Base-by-base conservation (phyloP, 169 alveolate genomes). In the Plasmodium relictum region DNA sequence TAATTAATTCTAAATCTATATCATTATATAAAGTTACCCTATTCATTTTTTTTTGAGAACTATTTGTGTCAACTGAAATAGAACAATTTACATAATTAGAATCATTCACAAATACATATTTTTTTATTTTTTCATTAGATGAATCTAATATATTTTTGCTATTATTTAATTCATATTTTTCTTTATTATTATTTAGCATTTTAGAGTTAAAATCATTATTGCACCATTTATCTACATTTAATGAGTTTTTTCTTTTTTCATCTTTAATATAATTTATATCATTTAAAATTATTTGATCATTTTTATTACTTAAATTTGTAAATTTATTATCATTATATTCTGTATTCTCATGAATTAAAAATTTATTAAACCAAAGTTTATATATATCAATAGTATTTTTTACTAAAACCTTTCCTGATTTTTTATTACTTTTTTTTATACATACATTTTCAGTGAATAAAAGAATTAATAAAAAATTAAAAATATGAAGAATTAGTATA, bases 401-500 rank as follows among this genome's bases (percentile, higher is more conserved):
- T 0, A 39, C 78, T 18, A 69, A 12, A 3, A 24, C 44, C 26
- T 9, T 65, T 26, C 42, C 14, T 14, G 14, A 22, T 12, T 20
- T 72, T 4, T 9, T 16, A 9, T 26, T 31, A 16, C 62, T 61
- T 44, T 50, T 50, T 6, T 22, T 26, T 24, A 83, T 83, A 39
- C 91, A 31, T 42, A 83, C 20, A 68, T 71, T 72, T 68, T 83
- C 91, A 26, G 91, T 83, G 50, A 83, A 83, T 6, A 83, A 44
- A 7, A 61, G 16, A n/a, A 83, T 69, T 37, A 83, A 48, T 37
- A 83, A 68, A 18, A 83, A 83, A 71, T 65, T 83, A 52, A 66
- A 83, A 70, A 83, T 41, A 56, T 83, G 91, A 16, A 83, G 42
- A 18, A 83, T 83, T 14, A 83, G 16, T 37, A 83, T 61, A 68